Evolutionary conservation across 139 green algal species (phyloP), one percentile per base, ranked within the genome.

Genomic region (Astrephomene gubernaculifera): DNA sequence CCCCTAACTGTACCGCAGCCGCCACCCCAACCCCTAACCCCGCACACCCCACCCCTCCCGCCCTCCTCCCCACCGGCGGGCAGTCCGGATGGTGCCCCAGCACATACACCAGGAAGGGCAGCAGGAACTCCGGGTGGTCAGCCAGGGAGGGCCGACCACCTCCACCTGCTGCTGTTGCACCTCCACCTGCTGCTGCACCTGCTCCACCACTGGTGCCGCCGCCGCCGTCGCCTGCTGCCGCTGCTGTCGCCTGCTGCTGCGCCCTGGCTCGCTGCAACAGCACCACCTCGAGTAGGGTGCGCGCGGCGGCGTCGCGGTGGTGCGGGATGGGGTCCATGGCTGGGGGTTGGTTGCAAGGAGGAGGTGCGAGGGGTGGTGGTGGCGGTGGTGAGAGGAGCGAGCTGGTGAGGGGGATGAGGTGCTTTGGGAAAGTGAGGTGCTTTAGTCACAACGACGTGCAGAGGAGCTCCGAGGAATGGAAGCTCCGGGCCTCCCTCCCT

Each of bases 81-180:
- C 94, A 96, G 86, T 98, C 95, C 1, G 96, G 95, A 81, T 98
- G 95, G 74, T 97, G 94, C 6, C 92, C 95, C 61, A 98, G 90
- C 14, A 96, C 72, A 86, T 95, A 95, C 5, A 98, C 39, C 43
- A 95, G 72, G 88, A 92, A 96, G 2, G 94, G 82, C 54, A 98
- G 80, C 57, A 95, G 64, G 88, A 96, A 96, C 87, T 98, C 95
- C 2, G 95, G 95, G 81, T 90, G 88, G 41, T 94, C 86, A 24
- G 91, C 87, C 52, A 98, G 72, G 33, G 91, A 73, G 44, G 79
- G 92, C 74, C 91, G 38, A 0, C 33, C 5, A n/a, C n/a, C 38
- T 57, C 12, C 49, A 17, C 49, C 49, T 57, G 49, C 49, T 57
- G 17, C 10, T 12, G 38, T 24, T 22, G 38, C 33, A 29, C 68